phyloP scores from a whole-genome alignment of 2,329 filamentous ascomycete species.

The Rasamsonia emersonii region DNA sequence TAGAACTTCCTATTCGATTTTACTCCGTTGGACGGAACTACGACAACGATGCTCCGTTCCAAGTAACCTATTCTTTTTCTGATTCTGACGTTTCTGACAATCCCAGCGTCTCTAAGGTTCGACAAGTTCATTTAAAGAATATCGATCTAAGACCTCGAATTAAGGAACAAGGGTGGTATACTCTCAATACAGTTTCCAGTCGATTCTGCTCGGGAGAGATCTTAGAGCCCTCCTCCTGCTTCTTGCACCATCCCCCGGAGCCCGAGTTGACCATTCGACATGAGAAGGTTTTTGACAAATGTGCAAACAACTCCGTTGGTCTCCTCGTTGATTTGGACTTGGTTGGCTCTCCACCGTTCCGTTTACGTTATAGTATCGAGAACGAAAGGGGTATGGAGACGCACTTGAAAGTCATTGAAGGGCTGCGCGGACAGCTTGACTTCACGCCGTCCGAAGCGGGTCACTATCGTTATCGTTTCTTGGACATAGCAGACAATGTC shows the following conservation, averaged over 20 bases:
- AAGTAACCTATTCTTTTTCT: conserved; percentile 73
- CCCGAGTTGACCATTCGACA: conserved; percentile 65
- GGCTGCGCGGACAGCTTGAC: conserved; percentile 73
- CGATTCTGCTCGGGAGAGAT: conserved; percentile 80
- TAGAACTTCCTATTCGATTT: conserved; percentile 64
- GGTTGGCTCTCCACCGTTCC: conserved; percentile 85
- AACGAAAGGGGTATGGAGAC: conserved; percentile 49
- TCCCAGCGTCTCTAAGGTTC: conserved; percentile 48
- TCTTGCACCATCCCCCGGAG: conserved; percentile 83
- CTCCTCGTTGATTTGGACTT: conserved; percentile 82
- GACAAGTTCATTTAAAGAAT: conserved; percentile 49
- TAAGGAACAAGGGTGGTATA: conserved; percentile 75
- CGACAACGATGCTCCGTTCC: conserved; percentile 57
- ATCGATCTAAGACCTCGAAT: conserved; percentile 59
- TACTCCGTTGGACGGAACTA: conserved; percentile 51
- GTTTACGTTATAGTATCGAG: conserved; percentile 66
- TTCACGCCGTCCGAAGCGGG: conserved; percentile 74
- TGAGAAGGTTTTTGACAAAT: conserved; percentile 87
- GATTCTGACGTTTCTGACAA: conserved; percentile 66
- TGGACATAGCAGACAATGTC: conserved; percentile 69
- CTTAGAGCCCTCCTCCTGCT: conserved; percentile 85
- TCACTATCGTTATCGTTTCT: conserved; percentile 78
- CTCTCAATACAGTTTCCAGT: conserved; percentile 68
- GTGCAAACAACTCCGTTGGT: conserved; percentile 86
- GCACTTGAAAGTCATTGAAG: conserved; percentile 51